Evolutionary conservation across 768 basidiomycete genomes (phyloP), one percentile per base, ranked within the genome.

Genomic region (Tulasnella sp.): DNA sequence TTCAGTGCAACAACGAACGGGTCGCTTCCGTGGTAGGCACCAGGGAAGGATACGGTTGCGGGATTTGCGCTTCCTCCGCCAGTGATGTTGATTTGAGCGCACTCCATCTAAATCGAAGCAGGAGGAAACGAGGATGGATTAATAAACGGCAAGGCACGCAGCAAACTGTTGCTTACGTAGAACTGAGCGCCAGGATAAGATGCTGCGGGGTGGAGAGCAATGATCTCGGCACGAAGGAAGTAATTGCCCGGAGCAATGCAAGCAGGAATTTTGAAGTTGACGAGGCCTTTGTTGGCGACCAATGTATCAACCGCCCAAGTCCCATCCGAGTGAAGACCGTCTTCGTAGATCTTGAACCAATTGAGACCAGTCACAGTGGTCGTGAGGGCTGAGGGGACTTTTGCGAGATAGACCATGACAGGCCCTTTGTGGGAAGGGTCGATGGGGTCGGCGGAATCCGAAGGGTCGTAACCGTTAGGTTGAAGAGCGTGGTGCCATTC

Each of bases 401-500:
- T 81, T 87, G 75, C 75, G 87, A 88, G 83, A 80, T 88, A 88
- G 2, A 85, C 82, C 17, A 88, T 79, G 38, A 88, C 82, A 22
- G 88, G 88, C 0, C 88, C 88, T 67, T 89, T 85, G 82, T 89
- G 89, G 17, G 38, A 42, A 38, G 69, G 49, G 25, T 49, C 88
- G 68, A 89, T 85, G 5, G 86, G 85, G 76, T 86, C 85, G 0
- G 83, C 83, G n/a, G 86, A 84, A 82, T 89, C 88, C 8, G 54
- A 36, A 37, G 75, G 25, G 37, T 76, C 40, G 45, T 76, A 76
- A 25, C 75, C 75, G 45, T 76, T 69, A 11, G 75, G 75, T 49
- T 76, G 77, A 38, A 88, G 82, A 1, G 84, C 86, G 80, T 87
- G 87, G 78, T 86, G 88, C 84, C 84, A 89, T 78, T 89, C 86